These are phyloP conservation scores for Sclerotiophoma versabilis DNA, from an alignment of 2,329 filamentous ascomycete species.

Conservation along the genomic window DNA sequence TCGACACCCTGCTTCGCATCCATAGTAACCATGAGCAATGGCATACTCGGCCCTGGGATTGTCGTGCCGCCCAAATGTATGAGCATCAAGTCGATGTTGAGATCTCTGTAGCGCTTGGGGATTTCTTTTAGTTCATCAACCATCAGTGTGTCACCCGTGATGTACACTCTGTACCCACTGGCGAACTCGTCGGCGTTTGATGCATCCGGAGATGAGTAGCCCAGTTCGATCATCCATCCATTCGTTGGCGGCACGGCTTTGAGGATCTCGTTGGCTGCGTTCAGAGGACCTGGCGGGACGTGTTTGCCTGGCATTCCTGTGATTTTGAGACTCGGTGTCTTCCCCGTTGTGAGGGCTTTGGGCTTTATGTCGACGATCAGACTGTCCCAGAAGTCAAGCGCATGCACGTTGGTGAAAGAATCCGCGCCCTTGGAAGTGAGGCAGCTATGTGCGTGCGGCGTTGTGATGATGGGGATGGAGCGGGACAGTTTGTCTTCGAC, in stretches of 20 bases:
- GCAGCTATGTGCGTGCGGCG: constrained; percentile 65
- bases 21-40: constrained; percentile 73
- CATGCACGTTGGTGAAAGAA: constrained; percentile 62
- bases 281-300: constrained; percentile 56
- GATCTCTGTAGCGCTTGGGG: constrained; percentile 60
- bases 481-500: constrained; percentile 61
- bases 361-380: constrained; percentile 55
- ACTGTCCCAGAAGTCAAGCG: constrained; percentile 64
- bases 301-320: constrained; percentile 72
- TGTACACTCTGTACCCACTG: constrained; percentile 67
- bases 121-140: constrained; percentile 69
- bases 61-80: constrained; percentile 71
- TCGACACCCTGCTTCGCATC: constrained; percentile 68
- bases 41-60: constrained; percentile 65
- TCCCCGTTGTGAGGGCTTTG: constrained; percentile 8
- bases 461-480: constrained; percentile 68
- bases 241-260: constrained; percentile 68
- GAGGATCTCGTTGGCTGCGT: constrained; percentile 57
- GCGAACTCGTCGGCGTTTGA: constrained; percentile 43
- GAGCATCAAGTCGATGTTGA: constrained; percentile 70
- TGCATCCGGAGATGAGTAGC: constrained; percentile 48
- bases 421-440: constrained; percentile 57
- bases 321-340: constrained; percentile 59
- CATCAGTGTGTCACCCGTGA: constrained; percentile 70
- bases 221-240: constrained; percentile 71